Base-by-base conservation (phyloP, 495 filamentous ascomycete species). In the Venustampulla echinocandica region DNA sequence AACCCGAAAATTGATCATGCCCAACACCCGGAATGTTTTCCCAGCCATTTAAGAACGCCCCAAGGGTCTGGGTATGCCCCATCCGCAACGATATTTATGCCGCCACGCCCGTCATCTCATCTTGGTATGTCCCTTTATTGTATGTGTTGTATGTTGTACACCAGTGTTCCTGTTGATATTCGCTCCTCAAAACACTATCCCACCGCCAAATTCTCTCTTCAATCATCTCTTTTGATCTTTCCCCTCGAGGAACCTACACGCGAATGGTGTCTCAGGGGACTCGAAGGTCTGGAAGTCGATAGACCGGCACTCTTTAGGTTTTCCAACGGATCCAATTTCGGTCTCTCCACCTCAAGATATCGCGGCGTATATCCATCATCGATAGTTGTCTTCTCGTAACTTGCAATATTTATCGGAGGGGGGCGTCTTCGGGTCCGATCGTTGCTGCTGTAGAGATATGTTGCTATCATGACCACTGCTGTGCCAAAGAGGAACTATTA, bases 401-500 rank as follows among this genome's bases (percentile, higher is more conserved):
- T 74, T 15, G 81, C 79, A 37, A 94, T 79, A 44, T 69, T 79
- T 58, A 93, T 86, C 10, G 85, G 82, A 11, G 84, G 77, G 7
- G 85, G 82, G n/a, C 78, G 73, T 32, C 62, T 61, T 34, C 75
- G 69, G 24, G 70, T 69, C 32, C 70, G 66, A 25, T 79, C 68
- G 17, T 67, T 61, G 10, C 70, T 71, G 41, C 79, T 88, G 67
- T 94, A 96, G 24, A 96, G 75, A 46, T 85, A 94, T 3, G 87
- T 94, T 19, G 90, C 81, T 42, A 76, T 70, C 10, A 95, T 60
- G 3, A 96, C 87, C 41, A 88, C 62, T 25, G 71, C 69, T 1
- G 87, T 84, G 24, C 92, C 92, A 37, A 90, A 47, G 22, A 93
- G 40, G 61, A 90, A 95, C 90, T 96, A 56, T 21, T 49, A 24